Evolutionary conservation across 2,329 filamentous ascomycete species (phyloP).

Genomic region (Emericellopsis atlantica): DNA sequence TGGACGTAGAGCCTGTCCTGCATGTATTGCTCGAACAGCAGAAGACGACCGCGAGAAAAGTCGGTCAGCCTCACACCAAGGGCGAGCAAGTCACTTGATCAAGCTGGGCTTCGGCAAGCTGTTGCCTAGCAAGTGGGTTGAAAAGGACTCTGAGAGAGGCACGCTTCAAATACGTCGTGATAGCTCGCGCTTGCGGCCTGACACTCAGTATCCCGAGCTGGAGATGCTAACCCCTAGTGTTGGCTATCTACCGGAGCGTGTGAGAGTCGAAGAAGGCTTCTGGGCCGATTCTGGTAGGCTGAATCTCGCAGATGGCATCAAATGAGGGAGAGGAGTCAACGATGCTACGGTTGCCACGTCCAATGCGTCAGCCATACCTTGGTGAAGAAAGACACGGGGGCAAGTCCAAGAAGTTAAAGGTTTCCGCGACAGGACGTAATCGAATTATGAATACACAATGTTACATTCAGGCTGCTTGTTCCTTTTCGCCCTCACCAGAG

Average conservation of each 20-base stretch:
- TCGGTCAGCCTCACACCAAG: neutral
- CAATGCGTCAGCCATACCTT: no score
- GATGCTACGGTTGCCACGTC: no score
- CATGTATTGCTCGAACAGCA: conserved; percentile 7
- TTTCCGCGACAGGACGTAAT: no score
- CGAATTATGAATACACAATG: no score
- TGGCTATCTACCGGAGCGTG: neutral
- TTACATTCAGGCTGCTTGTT: neutral
- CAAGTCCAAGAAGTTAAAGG: no score
- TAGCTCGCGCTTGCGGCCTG: neutral
- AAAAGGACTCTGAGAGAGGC: neutral
- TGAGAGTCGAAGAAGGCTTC: neutral
- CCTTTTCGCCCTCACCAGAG: conserved; percentile 9
- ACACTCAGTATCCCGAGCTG: neutral
- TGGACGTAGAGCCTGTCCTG: conserved; percentile 11
- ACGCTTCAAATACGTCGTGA: neutral
- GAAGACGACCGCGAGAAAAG: neutral
- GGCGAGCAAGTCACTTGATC: conserved; percentile 4
- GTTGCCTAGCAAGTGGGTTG: conserved; percentile 3
- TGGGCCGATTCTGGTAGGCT: neutral
- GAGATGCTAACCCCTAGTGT: neutral
- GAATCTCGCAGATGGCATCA: no score
- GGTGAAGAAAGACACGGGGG: no score
- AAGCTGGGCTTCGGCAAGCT: conserved; percentile 13
- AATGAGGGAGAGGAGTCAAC: no score